Evolutionary conservation across 371 early-diverging fungal species (phyloP), one percentile per base, ranked within the genome.

Genomic region (Paraphysoderma sedebokerense): DNA sequence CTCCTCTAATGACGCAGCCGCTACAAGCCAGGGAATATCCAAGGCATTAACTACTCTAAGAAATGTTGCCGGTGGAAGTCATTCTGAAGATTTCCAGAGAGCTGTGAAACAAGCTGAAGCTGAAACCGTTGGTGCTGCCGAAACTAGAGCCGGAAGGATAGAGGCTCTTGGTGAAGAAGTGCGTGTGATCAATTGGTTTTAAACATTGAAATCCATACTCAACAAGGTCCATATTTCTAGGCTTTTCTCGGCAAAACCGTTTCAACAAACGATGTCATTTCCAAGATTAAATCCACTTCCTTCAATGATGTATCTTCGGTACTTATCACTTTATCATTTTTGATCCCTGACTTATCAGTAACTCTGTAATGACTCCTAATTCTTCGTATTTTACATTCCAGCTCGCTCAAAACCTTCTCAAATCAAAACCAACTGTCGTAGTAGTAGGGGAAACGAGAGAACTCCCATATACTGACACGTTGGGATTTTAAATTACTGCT

Each of bases 51-150:
- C 82, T 36, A 75, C 86, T 66, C 61, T 67, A 51, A 72, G 78
- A 60, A 70, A 78, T 45, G 71, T 72, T 24, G 59, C 70, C 47
- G 59, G 60, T 51, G 56, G 67, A 28, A 50, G 79, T 31, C 66
- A 76, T 47, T 76, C 65, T 30, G 79, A 76, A 3, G 81, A 71
- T 27, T 68, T 88, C 45, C 62, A 71, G 54, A 73, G 83, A 46
- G 97, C 87, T 19, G 74, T 85, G 62, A 84, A 88, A 51, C 77
- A 79, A 51, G 87, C 90, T 58, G 77, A 80, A 62, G 82, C 84
- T 39, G 61, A 74, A 44, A 59, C 66, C 30, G 58, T 66, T 56
- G 76, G 74, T 33, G 71, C 70, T 50, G 76, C 81, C 46, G 68
- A 68, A 46, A 72, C 75, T 35, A 68, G 60, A 44, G 34, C 17